These are phyloP conservation scores for Barnettozyma salicaria DNA, from an alignment of 805 yeast genomes.

Conservation along the genomic window DNA sequence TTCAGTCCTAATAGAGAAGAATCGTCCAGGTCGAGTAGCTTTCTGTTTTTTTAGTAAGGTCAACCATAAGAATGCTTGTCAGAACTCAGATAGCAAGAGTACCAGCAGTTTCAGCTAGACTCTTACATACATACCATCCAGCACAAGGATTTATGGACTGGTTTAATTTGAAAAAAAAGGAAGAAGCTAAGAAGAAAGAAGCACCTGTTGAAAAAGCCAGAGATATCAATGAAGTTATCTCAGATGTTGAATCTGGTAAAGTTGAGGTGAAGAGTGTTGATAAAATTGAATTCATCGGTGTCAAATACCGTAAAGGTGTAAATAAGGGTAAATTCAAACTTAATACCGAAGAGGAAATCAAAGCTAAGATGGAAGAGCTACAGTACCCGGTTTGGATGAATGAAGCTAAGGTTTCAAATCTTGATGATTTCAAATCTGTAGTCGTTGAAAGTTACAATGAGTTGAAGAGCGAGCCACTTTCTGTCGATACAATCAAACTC, in stretches of 20 bases:
- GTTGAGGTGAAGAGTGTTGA: conserved; percentile 16
- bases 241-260: conserved; percentile 32
- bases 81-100: conserved; percentile 5
- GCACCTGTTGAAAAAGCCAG: conserved; percentile 15
- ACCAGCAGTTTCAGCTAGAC: conserved; percentile 11
- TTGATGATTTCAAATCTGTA: conserved; percentile 25
- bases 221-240: conserved; percentile 28
- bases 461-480: conserved; percentile 8
- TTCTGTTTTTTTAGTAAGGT: too few species aligned
- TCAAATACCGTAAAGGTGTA: conserved; percentile 6
- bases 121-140: conserved; percentile 23
- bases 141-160: conserved; percentile 33
- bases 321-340: conserved; percentile 12
- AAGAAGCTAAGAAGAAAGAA: conserved; percentile 20
- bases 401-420: conserved; percentile 21
- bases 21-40: too few species aligned
- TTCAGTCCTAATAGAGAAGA: neutral
- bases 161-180: conserved; percentile 31
- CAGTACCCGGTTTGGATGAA: conserved; percentile 28
- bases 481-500: conserved; percentile 5
- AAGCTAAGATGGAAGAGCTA: conserved; percentile 5
- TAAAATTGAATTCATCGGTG: conserved; percentile 26
- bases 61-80: conserved; percentile 3
- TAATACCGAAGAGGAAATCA: conserved; percentile 6
- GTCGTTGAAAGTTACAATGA: conserved; percentile 17